phyloP scores from a whole-genome alignment of 352 stramenopile genomes.

The Phytophthora pistaciae region DNA sequence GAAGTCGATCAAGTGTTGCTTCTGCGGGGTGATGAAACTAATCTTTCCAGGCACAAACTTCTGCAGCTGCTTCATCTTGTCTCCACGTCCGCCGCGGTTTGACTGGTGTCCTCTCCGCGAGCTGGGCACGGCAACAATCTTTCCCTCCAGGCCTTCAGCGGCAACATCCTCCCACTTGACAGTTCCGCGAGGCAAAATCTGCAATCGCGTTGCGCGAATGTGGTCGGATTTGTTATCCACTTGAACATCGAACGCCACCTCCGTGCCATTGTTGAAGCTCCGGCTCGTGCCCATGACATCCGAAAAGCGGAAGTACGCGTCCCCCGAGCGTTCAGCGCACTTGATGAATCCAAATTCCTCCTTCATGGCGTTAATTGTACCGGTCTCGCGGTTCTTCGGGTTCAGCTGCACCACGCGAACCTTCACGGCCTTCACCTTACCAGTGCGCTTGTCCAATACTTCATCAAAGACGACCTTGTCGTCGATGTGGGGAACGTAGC shows the following conservation, averaged over 20 bases:
- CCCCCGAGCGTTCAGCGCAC: slow-evolving; percentile 65
- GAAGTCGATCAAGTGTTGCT: slow-evolving; percentile 68
- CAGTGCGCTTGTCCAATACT: slow-evolving; percentile 74
- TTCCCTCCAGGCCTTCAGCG: slow-evolving; percentile 48
- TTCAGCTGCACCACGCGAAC: slow-evolving; percentile 72
- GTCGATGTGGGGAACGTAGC: slow-evolving; percentile 64
- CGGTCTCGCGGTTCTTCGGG: slow-evolving; percentile 71
- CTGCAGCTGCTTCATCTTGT: slow-evolving; percentile 43
- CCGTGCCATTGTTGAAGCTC: slow-evolving; percentile 60
- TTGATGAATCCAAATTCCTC: slow-evolving; percentile 90
- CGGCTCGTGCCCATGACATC: slow-evolving; percentile 72
- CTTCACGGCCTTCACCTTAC: slow-evolving; percentile 66
- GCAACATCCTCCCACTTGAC: slow-evolving; percentile 73
- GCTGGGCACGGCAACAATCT: slow-evolving; percentile 53
- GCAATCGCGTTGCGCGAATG: slow-evolving; percentile 65
- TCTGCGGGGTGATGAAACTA: slow-evolving; percentile 39
- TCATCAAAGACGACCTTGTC: slow-evolving; percentile 78
- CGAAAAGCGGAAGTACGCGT: slow-evolving; percentile 83
- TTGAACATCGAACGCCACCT: slow-evolving; percentile 79
- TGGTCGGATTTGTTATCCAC: slow-evolving; percentile 60
- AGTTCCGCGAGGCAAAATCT: slow-evolving; percentile 62
- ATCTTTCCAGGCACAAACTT: slow-evolving; percentile 56
- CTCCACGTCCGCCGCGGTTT: slow-evolving; percentile 34
- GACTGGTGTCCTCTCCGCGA: slow-evolving; percentile 35
- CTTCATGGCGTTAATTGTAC: slow-evolving; percentile 74